A percentile compares a stretch with the other conserved stretches of the same genome.
Conservation (phyloP, 345 rosid species). For the Eucalyptus victrix region DNA sequence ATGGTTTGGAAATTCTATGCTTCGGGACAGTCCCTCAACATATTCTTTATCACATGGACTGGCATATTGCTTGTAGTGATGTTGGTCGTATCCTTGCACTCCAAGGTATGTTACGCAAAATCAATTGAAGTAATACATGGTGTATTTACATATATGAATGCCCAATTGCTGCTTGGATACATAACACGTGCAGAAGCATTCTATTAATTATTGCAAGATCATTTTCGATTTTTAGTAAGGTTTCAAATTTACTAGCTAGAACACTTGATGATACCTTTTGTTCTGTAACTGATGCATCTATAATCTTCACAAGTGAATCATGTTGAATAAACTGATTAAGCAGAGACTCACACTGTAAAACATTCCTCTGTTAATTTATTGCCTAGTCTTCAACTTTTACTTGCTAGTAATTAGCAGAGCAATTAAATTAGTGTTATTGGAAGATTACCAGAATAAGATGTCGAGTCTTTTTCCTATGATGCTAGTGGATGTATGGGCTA, state of each 20-base stretch:
- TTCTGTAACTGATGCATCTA: not conserved
- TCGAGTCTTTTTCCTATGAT: not conserved
- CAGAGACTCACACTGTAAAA: not conserved
- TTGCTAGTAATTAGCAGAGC: not conserved
- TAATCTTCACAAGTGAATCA: not conserved
- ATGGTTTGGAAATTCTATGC: conserved; percentile 45
- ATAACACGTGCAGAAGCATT: not conserved
- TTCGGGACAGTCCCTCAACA: conserved; percentile 36
- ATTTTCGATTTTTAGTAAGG: not conserved
- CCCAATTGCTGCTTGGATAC: not conserved
- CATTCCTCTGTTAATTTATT: not conserved
- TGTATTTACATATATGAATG: not conserved
- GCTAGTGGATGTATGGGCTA: not conserved
- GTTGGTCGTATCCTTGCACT: conserved; percentile 62
- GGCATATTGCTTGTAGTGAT: conserved; percentile 49
- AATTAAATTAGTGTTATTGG: not conserved
- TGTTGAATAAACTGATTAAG: not conserved
- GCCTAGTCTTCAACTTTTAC: not conserved
- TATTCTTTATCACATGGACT: conserved; percentile 80
- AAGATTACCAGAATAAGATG: not conserved
- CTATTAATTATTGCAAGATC: not conserved
- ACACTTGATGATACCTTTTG: not conserved
- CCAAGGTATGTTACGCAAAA: conserved; percentile 35
- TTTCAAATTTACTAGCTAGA: not conserved
- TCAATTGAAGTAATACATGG: not conserved